phyloP scores from a whole-genome alignment of 176 grass and related monocot species.

The Melocanna baccifera region DNA sequence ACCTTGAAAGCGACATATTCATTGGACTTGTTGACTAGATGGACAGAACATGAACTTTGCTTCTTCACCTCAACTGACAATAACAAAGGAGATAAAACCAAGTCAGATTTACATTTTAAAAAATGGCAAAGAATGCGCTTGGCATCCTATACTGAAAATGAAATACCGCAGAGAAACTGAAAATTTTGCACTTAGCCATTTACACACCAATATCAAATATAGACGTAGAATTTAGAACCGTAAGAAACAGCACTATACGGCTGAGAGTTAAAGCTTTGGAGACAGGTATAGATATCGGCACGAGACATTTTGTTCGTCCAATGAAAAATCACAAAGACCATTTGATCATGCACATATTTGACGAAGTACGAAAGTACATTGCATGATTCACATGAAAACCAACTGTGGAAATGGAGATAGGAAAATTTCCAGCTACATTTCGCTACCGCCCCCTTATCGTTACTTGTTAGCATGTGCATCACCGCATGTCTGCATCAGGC shows the following conservation, averaged over 20 bases:
- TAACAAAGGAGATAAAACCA: not conserved
- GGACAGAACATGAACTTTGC: constrained; percentile 79
- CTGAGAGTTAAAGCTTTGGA: not conserved
- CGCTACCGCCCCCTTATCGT: not conserved
- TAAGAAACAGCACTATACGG: not conserved
- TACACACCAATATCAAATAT: not conserved
- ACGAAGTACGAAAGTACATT: not conserved
- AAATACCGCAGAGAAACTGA: not conserved
- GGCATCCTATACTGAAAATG: not conserved
- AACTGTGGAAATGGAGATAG: not conserved
- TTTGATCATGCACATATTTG: not conserved
- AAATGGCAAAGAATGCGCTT: not conserved
- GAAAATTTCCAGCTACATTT: not conserved
- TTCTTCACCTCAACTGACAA: constrained; percentile 93
- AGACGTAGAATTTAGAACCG: not conserved
- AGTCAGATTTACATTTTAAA: constrained; percentile 19
- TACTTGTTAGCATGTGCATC: not conserved
- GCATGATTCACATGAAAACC: not conserved
- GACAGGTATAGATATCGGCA: not conserved
- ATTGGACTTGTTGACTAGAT: constrained; percentile 78
- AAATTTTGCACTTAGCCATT: not conserved
- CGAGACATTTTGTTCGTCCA: not conserved
- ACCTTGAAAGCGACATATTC: constrained; percentile 97
- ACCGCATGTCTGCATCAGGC: not conserved
- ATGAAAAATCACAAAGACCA: not conserved